Evolutionary conservation across 305 asterid species (phyloP).

Genomic region (Petunia hybrid): DNA sequence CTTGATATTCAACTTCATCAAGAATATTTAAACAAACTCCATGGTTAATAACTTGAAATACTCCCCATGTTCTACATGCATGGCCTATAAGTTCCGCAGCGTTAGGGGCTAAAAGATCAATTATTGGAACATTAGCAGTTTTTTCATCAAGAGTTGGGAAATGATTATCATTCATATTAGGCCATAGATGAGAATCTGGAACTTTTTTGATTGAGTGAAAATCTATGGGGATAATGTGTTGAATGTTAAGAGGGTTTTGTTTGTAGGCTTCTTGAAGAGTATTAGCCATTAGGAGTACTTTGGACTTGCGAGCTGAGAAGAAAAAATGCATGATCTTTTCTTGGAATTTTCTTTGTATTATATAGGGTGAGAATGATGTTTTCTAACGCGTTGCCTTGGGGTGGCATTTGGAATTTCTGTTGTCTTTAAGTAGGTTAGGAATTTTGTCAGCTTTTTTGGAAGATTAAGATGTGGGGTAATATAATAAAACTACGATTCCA

Average conservation of each 20-base stretch:
- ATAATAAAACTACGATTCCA: neutral
- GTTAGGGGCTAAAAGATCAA: slow-evolving; percentile 57
- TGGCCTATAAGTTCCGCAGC: slow-evolving; percentile 52
- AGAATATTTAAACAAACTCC: slow-evolving; percentile 49
- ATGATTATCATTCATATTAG: slow-evolving; percentile 32
- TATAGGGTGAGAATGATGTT: neutral
- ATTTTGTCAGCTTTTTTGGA: neutral
- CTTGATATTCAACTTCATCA: slow-evolving; percentile 59
- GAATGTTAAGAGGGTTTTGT: slow-evolving; percentile 46
- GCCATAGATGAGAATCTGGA: slow-evolving; percentile 76
- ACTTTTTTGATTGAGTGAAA: slow-evolving; percentile 51
- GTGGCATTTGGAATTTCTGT: slow-evolving; percentile 55
- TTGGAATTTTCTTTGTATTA: slow-evolving; percentile 31
- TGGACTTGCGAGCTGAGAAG: neutral
- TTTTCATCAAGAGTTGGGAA: slow-evolving; percentile 5
- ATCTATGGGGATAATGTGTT: slow-evolving; percentile 73
- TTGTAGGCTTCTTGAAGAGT: slow-evolving; percentile 64
- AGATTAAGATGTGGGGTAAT: neutral
- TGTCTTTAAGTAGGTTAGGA: slow-evolving; percentile 44
- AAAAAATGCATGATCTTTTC: slow-evolving; percentile 19
- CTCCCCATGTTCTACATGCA: slow-evolving; percentile 70
- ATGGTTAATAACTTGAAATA: slow-evolving; percentile 69
- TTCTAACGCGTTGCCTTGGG: slow-evolving; percentile 48
- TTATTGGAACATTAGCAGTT: slow-evolving; percentile 39
- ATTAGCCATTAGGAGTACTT: slow-evolving; percentile 39